Conservation (phyloP, 495 filamentous ascomycete genomes). For the Penicillium dipodomyicola region DNA sequence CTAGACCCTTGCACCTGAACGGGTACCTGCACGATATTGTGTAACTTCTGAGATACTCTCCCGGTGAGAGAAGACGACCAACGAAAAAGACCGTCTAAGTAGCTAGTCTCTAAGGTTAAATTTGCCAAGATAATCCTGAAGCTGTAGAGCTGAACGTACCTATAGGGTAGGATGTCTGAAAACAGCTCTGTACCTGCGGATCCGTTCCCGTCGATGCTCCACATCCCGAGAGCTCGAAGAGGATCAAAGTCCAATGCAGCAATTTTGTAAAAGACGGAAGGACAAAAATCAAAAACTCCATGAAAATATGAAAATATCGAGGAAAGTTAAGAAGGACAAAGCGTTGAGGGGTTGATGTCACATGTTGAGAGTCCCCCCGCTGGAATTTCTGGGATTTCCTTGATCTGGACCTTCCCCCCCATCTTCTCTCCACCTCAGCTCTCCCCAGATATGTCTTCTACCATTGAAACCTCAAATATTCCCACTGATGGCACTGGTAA, state of each 20-base stretch:
- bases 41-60: neutral
- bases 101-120: too few relatives aligned
- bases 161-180: neutral
- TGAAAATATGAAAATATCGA: neutral
- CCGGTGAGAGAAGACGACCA: too few relatives aligned
- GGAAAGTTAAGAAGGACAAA: constrained; percentile 5
- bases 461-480: constrained; percentile 4
- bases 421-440: constrained; percentile 4
- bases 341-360: constrained; percentile 17
- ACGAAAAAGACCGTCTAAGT: too few relatives aligned
- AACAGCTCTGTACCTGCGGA: neutral
- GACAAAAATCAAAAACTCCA: neutral
- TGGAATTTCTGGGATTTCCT: constrained; percentile 9
- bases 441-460: constrained; percentile 8
- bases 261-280: neutral
- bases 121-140: too few relatives aligned
- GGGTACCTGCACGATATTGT: neutral
- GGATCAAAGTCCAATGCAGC: neutral
- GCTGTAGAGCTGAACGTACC: too few relatives aligned
- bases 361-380: constrained; percentile 13
- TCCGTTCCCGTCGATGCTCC: constrained; percentile 10
- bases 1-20: neutral
- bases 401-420: constrained; percentile 7
- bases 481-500: constrained; percentile 11
- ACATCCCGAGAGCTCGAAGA: constrained; percentile 10